Evolutionary conservation across 768 basidiomycete species (phyloP), one percentile per base, ranked within the genome.

Genomic region (Calocybe gangraenosa): DNA sequence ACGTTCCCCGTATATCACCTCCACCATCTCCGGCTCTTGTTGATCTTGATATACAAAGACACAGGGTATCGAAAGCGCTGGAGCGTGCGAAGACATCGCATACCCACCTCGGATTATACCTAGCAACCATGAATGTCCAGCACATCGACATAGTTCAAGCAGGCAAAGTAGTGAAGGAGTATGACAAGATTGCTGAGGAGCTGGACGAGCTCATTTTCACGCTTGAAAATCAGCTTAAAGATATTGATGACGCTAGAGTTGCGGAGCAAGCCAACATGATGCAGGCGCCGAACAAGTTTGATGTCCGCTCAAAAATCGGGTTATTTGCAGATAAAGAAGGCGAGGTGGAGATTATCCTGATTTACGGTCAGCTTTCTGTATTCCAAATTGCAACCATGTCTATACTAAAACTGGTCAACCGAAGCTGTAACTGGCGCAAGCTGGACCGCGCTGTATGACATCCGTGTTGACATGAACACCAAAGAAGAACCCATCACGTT

Each of bases 361-460:
- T 66, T 2, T 74, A 75, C 38, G 70, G 72, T 70, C 23, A 19
- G 64, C 6, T 8, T 44, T 15, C 25, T 28, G 37, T 7, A 14
- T 25, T 13, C 18, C n/a, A 21, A 13, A 3, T 25, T n/a, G 13
- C 34, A 5, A 7, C 33, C 11, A 5, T n/a, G 3, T 10, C 18
- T 3, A 18, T 10, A 23, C 18, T 15, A 21, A 10, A 11, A 22
- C 9, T 11, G 8, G 1, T 19, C 13, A 9, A 15, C 25, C n/a
- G 3, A 17, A 53, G 52, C 48, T 19, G 52, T 53, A 0, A 7
- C 17, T 3, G 42, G 36, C 3, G 48, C 52, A 20, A 40, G 35
- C 1, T 74, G 71, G 70, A 52, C 31, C 14, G 59, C 71, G 2
- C 48, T 48, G 7, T 72, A 74, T 31, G 67, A 72, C 44, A 58